Evolutionary conservation across 441 rosid genomes (phyloP).

Genomic region (Aleurites moluccanus): DNA sequence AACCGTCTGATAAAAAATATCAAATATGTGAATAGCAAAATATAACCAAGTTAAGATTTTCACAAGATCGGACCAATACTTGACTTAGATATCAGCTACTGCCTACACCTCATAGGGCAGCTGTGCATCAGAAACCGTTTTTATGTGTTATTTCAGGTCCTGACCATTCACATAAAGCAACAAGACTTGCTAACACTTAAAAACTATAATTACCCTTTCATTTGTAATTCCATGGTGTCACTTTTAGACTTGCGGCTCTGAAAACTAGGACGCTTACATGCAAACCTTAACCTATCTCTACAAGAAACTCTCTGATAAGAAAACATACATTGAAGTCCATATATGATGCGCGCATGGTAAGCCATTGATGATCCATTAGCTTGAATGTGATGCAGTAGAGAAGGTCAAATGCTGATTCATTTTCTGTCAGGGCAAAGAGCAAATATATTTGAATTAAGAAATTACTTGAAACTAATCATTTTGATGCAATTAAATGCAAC

Average conservation of each 20-base stretch:
- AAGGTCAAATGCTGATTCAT: constrained; percentile 87
- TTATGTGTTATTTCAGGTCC: not conserved
- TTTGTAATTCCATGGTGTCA: not conserved
- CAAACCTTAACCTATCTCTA: not conserved
- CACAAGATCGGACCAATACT: not conserved
- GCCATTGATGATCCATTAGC: constrained; percentile 99
- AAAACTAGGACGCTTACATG: not conserved
- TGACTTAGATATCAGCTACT: not conserved
- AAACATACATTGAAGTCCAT: constrained; percentile 92
- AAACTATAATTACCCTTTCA: not conserved
- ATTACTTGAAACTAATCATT: not conserved
- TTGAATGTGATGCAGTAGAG: constrained; percentile 96
- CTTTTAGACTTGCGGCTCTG: not conserved
- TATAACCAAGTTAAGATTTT: not conserved
- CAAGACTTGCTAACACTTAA: not conserved
- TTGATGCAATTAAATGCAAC: too few relatives aligned
- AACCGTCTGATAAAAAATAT: constrained; percentile 58
- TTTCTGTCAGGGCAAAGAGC: constrained; percentile 46
- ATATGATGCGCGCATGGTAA: constrained; percentile 87
- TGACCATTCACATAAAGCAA: not conserved
- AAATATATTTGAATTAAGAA: not conserved
- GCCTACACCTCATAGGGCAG: too few relatives aligned
- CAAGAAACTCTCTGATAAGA: constrained; percentile 19
- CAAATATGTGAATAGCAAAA: not conserved
- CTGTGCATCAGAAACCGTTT: not conserved